Percentiles rank a stretch among this genome's conserved stretches.
These are phyloP conservation scores for Paraconiothyrium sp. DNA, from an alignment of 2,329 filamentous ascomycete species.

Conservation along the genomic window DNA sequence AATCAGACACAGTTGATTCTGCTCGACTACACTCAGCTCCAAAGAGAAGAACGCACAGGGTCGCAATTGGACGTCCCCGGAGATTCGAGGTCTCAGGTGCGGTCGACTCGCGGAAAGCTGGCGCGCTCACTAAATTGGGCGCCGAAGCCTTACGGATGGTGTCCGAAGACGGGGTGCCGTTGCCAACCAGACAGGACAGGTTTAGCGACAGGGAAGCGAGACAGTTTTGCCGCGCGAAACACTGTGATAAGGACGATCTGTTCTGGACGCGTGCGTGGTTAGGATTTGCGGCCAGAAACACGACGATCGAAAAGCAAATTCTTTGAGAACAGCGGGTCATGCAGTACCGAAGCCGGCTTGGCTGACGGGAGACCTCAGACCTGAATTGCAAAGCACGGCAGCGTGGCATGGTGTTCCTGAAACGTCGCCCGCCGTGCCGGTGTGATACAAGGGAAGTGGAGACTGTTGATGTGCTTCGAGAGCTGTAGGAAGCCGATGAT, in stretches of 20 bases:
- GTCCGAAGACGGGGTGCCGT: slow-evolving; percentile 8
- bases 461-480: neutral
- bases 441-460: neutral
- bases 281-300: slow-evolving; percentile 1
- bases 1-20: neutral
- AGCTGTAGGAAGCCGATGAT: neutral
- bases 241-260: slow-evolving; percentile 7
- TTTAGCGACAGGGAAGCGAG: slow-evolving; percentile 11
- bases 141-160: slow-evolving; percentile 11
- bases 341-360: slow-evolving; percentile 10
- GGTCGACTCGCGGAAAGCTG: neutral
- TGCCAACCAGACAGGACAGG: slow-evolving; percentile 6
- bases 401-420: slow-evolving; percentile 4
- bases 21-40: neutral
- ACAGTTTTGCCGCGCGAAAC: slow-evolving; percentile 1
- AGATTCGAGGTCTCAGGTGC: neutral
- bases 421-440: neutral
- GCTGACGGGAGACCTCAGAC: neutral
- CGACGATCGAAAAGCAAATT: slow-evolving; percentile 2
- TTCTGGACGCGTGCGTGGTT: slow-evolving; percentile 13
- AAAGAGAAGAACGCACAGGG: neutral
- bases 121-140: neutral
- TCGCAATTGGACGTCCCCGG: neutral
- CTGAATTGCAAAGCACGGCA: slow-evolving; percentile 11
- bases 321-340: slow-evolving; percentile 3